Evolutionary conservation across 228 moss, liverwort and hornwort genomes (phyloP), one percentile per base, ranked within the genome.

Genomic region (Sphagnum magellanicum): DNA sequence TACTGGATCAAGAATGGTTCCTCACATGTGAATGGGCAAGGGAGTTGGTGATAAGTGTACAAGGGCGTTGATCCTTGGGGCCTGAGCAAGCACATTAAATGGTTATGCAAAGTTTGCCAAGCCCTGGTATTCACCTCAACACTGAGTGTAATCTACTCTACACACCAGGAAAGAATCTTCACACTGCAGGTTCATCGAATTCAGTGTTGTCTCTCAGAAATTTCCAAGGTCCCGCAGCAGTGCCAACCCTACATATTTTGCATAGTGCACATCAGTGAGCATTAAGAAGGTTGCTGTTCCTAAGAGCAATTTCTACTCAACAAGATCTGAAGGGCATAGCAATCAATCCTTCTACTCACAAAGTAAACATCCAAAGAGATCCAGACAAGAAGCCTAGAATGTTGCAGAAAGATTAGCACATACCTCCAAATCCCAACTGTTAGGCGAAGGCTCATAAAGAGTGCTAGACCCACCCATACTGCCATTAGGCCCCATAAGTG

Each of bases 361-460:
- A n/a, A 5, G 66, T 51, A 0, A 0, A 16, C 6, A 66, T 16
- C 15, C 46, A 17, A 46, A 50, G 62, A 10, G 15, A 50, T 32
- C 12, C 47, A 4, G 6, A 17, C 4, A 53, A 0, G 0, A 70
- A 71, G 5, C 32, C 47, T 49, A 10, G 10, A 63, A 15, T 4
- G 6, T 17, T 32, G n/a, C 53, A 61, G 51, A 5, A 10, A 17
- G 47, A 59, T 53, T 16, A n/a, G 67, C 4, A 5, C 4, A 55
- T 84, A 97, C 97, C 97, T 93, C 63, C 80, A 74, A n/a, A 97
- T 91, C 17, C 97, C 97, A 5, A 88, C 84, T 0, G 72, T 72
- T 77, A 90, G 64, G 51, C 93, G 87, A 63, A 93, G 78, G 61
- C 67, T 76, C 97, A 93, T 97, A 6, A 90, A 10, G 5, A 90